These are phyloP conservation scores for Lactarius evosmus DNA, from an alignment of 768 basidiomycete genomes.

Conservation along the genomic window DNA sequence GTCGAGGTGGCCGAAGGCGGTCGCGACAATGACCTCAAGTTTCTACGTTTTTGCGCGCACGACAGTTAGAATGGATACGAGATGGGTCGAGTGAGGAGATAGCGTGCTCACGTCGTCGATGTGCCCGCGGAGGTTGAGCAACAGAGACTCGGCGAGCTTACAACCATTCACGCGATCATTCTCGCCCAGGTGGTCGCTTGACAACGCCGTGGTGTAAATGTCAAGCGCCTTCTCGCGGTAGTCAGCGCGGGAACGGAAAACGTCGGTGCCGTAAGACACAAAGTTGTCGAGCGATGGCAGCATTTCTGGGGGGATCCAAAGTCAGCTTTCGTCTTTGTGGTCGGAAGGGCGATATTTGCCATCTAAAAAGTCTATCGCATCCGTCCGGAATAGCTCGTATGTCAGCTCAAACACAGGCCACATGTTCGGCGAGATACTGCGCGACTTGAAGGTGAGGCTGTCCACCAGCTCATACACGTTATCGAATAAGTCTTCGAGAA, in stretches of 20 bases:
- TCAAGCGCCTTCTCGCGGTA: slow-evolving; percentile 81
- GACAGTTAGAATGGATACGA: slow-evolving; percentile 15
- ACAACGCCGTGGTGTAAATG: slow-evolving; percentile 75
- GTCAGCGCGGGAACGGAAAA: slow-evolving; percentile 67
- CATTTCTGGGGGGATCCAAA: slow-evolving; percentile 55
- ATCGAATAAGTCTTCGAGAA: slow-evolving; percentile 68
- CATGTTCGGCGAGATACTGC: slow-evolving; percentile 72
- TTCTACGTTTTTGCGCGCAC: slow-evolving; percentile 39
- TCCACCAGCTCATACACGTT: slow-evolving; percentile 86
- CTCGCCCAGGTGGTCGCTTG: slow-evolving; percentile 70
- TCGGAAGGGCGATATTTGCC: slow-evolving; percentile 37
- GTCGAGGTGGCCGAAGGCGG: slow-evolving; percentile 58
- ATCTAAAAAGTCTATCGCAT: slow-evolving; percentile 83
- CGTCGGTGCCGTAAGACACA: slow-evolving; percentile 75
- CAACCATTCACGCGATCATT: slow-evolving; percentile 81
- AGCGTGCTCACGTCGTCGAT: slow-evolving; percentile 64
- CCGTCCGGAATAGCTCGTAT: slow-evolving; percentile 76
- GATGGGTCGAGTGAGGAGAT: background rate
- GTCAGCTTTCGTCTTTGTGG: background rate
- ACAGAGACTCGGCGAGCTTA: slow-evolving; percentile 77
- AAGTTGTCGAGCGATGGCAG: slow-evolving; percentile 86
- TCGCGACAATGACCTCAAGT: slow-evolving; percentile 60
- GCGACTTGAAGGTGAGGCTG: slow-evolving; percentile 77
- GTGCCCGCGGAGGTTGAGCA: slow-evolving; percentile 75
- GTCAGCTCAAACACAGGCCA: slow-evolving; percentile 87